A percentile compares a stretch with the other conserved stretches of the same genome.
Evolutionary conservation across 208 protist species (phyloP).

Genomic region (Leishmania turanica): DNA sequence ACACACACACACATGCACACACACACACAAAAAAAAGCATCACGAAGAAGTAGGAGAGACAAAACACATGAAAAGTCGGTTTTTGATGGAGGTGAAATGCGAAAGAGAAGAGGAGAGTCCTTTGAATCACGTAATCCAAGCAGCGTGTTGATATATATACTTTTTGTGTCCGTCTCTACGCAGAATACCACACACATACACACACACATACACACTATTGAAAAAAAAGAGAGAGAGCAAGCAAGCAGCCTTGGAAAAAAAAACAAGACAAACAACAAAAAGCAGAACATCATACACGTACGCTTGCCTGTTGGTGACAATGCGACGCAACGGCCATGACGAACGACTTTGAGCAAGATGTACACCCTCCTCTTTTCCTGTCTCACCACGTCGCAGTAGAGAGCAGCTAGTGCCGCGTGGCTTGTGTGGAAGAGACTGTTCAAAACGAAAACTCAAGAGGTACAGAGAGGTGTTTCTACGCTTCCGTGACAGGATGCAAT

Average conservation of each 20-base stretch:
- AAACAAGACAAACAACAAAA: neutral
- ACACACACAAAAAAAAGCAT: neutral
- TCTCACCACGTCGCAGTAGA: neutral
- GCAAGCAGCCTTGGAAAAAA: neutral
- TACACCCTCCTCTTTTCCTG: neutral
- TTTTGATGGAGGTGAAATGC: neutral
- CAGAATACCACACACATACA: constrained; percentile 1
- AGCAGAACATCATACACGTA: neutral
- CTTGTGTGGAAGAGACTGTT: neutral
- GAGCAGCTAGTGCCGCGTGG: neutral
- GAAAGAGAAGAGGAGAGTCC: neutral
- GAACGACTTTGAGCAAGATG: neutral
- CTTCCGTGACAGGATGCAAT: neutral
- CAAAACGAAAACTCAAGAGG: neutral
- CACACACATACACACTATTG: neutral
- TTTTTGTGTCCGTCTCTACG: neutral
- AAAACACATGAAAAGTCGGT: neutral
- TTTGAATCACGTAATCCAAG: neutral
- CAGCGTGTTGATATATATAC: neutral
- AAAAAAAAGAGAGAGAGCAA: neutral
- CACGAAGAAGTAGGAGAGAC: neutral
- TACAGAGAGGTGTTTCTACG: neutral
- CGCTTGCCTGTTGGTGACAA: neutral
- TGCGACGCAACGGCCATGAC: neutral
- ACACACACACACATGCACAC: neutral